Conservation (phyloP, 2,329 filamentous ascomycete species). For the Pseudocercospora ulei region DNA sequence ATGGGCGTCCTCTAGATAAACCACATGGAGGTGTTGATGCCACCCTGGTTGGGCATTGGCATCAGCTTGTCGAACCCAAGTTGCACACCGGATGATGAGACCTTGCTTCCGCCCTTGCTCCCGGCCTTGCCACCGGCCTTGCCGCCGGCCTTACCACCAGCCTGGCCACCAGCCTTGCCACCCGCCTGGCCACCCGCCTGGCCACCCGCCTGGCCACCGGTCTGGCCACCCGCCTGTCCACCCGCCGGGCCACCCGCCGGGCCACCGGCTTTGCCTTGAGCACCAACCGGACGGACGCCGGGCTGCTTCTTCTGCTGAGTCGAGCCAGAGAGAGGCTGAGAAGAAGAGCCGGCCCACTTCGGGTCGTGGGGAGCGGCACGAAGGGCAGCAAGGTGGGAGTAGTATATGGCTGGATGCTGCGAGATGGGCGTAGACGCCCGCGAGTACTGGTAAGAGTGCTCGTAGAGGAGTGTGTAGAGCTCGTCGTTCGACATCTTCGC, state of each 20-base stretch:
- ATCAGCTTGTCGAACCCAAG: constrained; percentile 34
- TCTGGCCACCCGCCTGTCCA: no score
- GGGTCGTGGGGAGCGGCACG: constrained; percentile 69
- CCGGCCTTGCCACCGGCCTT: constrained; percentile 27
- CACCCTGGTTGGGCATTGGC: constrained; percentile 35
- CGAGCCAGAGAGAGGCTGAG: constrained; percentile 16
- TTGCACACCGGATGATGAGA: constrained; percentile 22
- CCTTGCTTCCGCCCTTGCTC: constrained; percentile 33
- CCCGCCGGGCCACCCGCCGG: no score
- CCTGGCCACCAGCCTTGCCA: no score
- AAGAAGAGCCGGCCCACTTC: constrained; percentile 29
- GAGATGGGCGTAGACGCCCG: constrained; percentile 89
- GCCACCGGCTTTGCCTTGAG: constrained; percentile 35
- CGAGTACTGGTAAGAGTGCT: constrained; percentile 88
- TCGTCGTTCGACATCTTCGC: constrained; percentile 55
- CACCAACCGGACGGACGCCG: constrained; percentile 20
- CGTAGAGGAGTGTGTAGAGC: constrained; percentile 81
- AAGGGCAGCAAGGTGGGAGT: constrained; percentile 78
- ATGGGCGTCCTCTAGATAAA: constrained; percentile 42
- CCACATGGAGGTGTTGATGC: constrained; percentile 42
- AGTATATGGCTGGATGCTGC: constrained; percentile 81
- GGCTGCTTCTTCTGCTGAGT: constrained; percentile 16
- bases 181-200: no score
- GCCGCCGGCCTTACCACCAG: no score
- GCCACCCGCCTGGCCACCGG: no score